A percentile compares a stretch with the other conserved stretches of the same genome.
Evolutionary conservation across 352 stramenopile genomes (phyloP).

Genomic region (Phytophthora fragariaefolia): DNA sequence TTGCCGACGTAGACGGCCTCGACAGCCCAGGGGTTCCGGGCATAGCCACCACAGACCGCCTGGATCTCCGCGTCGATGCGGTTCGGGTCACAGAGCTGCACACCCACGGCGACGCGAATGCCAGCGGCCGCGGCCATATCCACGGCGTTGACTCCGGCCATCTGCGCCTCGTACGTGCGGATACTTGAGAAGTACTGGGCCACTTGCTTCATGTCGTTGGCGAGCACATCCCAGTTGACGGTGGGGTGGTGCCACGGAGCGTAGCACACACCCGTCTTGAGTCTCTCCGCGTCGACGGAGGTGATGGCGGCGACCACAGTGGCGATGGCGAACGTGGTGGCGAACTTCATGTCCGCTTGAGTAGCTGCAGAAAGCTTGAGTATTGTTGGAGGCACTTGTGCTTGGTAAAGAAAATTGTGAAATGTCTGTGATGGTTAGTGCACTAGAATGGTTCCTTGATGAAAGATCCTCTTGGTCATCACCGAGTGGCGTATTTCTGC

Average conservation of each 20-base stretch:
- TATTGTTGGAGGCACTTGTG: no score
- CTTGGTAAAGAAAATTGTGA: no score
- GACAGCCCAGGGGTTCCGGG: conserved; percentile 34
- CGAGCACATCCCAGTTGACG: conserved; percentile 36
- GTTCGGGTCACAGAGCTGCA: conserved; percentile 48
- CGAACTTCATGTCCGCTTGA: no score
- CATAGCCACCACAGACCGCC: conserved; percentile 48
- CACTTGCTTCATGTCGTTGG: conserved; percentile 37
- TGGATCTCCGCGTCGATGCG: conserved; percentile 47
- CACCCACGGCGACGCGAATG: conserved; percentile 58
- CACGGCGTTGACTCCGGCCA: conserved; percentile 52
- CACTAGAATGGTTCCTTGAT: no score
- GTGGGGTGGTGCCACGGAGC: conserved; percentile 53
- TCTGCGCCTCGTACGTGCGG: conserved; percentile 64
- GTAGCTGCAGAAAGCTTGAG: no score
- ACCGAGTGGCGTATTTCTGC: no score
- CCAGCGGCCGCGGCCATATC: conserved; percentile 38
- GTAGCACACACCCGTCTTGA: conserved; percentile 51
- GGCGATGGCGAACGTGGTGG: no score
- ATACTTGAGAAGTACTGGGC: conserved; percentile 51
- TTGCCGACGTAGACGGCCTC: no score
- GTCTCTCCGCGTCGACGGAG: not conserved
- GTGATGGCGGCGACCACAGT: not conserved
- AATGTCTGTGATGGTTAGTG: no score
- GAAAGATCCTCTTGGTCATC: no score